Percentiles rank a stretch among this genome's conserved stretches.
Conservation (phyloP, 1,284 basidiomycete species). For the Tausonia pullulans region DNA sequence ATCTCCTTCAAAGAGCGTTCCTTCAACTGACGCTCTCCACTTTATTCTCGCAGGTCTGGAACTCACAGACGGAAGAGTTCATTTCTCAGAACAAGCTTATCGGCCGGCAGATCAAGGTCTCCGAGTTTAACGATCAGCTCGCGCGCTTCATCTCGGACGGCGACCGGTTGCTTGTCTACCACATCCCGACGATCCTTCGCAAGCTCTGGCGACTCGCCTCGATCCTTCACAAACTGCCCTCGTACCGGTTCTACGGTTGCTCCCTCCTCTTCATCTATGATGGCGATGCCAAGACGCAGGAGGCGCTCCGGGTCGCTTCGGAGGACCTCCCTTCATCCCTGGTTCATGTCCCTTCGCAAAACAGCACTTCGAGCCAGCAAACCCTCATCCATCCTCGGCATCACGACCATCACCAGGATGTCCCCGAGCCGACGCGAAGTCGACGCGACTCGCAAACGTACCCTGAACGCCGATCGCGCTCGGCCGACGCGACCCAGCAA, state of each 20-base stretch:
- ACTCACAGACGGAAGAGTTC: constrained; percentile 67
- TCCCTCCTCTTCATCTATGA: constrained; percentile 96
- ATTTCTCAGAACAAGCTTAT: constrained; percentile 94
- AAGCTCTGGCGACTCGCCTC: constrained; percentile 89
- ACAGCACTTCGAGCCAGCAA: neutral
- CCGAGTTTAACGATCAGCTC: constrained; percentile 73
- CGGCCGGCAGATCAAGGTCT: constrained; percentile 74
- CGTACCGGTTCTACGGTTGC: constrained; percentile 97
- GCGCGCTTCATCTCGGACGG: constrained; percentile 79
- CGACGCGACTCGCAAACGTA: constrained; percentile 3
- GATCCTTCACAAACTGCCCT: constrained; percentile 74
- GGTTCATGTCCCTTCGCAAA: constrained; percentile 18
- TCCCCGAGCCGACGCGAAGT: constrained; percentile 5
- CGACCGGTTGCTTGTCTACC: constrained; percentile 68
- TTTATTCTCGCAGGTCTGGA: constrained; percentile 61
- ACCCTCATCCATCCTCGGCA: constrained; percentile 5
- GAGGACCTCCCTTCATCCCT: constrained; percentile 2
- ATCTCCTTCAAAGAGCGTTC: neutral
- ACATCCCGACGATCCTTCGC: constrained; percentile 80
- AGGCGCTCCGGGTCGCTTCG: constrained; percentile 31
- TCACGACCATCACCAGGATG: constrained; percentile 19
- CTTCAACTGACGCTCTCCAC: neutral
- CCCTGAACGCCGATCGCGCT: constrained; percentile 13
- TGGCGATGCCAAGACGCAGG: constrained; percentile 78
- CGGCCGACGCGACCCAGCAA: constrained; percentile 9